Percentiles rank a stretch among this genome's conserved stretches.
Conservation (phyloP, 1,284 basidiomycete genomes). For the Golubevia sp. region DNA sequence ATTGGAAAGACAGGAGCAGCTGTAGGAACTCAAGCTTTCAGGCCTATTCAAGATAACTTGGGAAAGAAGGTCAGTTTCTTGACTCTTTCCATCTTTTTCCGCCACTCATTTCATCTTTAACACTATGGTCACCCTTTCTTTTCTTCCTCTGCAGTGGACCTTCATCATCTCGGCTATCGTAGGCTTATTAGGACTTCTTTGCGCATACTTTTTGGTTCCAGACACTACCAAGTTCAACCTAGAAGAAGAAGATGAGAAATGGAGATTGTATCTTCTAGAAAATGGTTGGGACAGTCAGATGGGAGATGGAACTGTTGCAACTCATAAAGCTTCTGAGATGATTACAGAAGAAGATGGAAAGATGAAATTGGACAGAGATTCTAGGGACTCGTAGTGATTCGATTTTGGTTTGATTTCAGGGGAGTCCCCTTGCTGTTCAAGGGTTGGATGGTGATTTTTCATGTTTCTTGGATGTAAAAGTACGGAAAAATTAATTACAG, state of each 20-base stretch:
- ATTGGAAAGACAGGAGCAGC: constrained; percentile 78
- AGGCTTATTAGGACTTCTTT: constrained; percentile 51
- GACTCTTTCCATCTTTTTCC: too few species aligned
- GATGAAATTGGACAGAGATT: not conserved
- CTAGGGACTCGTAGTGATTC: not conserved
- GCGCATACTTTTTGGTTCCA: constrained; percentile 61
- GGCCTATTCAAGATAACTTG: constrained; percentile 68
- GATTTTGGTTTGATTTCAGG: not conserved
- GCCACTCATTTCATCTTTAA: not conserved
- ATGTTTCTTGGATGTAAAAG: too few species aligned
- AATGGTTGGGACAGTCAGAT: constrained; percentile 58
- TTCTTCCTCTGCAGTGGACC: constrained; percentile 41
- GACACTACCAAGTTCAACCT: constrained; percentile 61
- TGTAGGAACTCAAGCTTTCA: constrained; percentile 76
- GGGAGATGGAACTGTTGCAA: constrained; percentile 53
- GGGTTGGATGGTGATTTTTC: too few species aligned
- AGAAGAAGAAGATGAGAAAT: constrained; percentile 60
- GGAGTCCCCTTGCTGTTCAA: too few species aligned
- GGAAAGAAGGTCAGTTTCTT: constrained; percentile 19
- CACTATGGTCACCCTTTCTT: too few species aligned
- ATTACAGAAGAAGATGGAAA: constrained; percentile 43
- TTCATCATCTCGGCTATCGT: constrained; percentile 57
- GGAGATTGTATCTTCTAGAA: constrained; percentile 59
- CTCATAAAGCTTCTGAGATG: constrained; percentile 18
- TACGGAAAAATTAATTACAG: too few species aligned